Evolutionary conservation across 495 filamentous ascomycete genomes (phyloP), one percentile per base, ranked within the genome.

Genomic region (Penicillium mononematosum): DNA sequence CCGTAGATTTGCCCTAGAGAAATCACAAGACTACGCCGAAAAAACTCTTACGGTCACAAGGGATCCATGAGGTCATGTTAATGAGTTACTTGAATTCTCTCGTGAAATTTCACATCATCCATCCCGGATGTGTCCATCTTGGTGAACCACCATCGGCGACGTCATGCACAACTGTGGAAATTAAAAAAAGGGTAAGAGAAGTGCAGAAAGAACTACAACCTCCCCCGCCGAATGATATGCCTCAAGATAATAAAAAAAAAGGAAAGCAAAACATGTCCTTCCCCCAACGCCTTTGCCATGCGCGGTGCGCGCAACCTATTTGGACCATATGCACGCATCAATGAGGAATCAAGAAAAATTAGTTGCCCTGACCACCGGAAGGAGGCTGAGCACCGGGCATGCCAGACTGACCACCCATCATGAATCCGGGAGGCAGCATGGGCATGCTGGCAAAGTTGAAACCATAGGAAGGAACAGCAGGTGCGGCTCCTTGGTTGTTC

Each of bases 391-490:
- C 50, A 39, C 56, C 52, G 14, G 70, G 59, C 59, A 70, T 64
- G 25, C 67, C 68, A 29, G 68, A 62, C 48, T 75, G 72, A 17
- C 64, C 68, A 16, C 78, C 77, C 68, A 81, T 75, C 75, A 80
- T 74, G 63, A 88, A 89, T 14, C 85, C 85, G 6, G 85, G 81
- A 44, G 85, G 85, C 19, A 88, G 83, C 68, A 87, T 84, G 32
- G 85, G 85, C 81, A 91, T 89, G 10, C 85, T 85, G 59, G 39
- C 83, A 75, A 64, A 88, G 67, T 62, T 86, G 66, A 93, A 88
- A 3, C 83, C 86, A 56, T 87, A 87, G 8, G 79, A 77, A 34
- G 85, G 85, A n/a, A 87, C 80, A 19, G 83, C 76, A 24, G 85
- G 85, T 9, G 83, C 75, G 36, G 84, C 81, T 52, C 80, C 83